phyloP scores from a whole-genome alignment of 1,284 basidiomycete genomes.

The Cryptococcus sp. region DNA sequence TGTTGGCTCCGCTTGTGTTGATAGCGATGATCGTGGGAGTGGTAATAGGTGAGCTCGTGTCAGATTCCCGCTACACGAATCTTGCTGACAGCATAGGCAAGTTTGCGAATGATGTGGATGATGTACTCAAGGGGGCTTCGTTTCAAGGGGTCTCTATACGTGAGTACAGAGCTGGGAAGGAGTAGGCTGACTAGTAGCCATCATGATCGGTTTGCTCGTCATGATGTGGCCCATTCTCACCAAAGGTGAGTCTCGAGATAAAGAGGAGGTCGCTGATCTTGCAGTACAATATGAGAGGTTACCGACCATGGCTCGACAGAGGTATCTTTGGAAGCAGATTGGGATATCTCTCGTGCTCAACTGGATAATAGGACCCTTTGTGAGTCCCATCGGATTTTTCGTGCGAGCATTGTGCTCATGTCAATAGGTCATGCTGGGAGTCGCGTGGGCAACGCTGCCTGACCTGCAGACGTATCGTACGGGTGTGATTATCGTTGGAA shows the following conservation, averaged over 20 bases:
- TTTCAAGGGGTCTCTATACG: constrained; percentile 44
- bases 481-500: constrained; percentile 57
- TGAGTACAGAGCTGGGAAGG: constrained; percentile 15
- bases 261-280: neutral
- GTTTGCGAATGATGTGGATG: constrained; percentile 39
- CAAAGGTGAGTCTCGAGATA: constrained; percentile 39
- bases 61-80: neutral
- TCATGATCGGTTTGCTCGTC: constrained; percentile 67
- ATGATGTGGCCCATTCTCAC: constrained; percentile 84
- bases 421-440: constrained; percentile 64
- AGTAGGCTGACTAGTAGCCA: constrained; percentile 50
- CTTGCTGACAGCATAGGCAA: constrained; percentile 48
- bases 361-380: constrained; percentile 72
- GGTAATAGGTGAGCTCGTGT: constrained; percentile 49
- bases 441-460: constrained; percentile 80
- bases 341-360: constrained; percentile 67
- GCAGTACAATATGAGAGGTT: constrained; percentile 65
- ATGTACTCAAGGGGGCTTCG: constrained; percentile 20
- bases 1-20: constrained; percentile 66
- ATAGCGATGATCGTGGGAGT: constrained; percentile 74
- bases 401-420: neutral
- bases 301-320: constrained; percentile 55
- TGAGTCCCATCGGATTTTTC: constrained; percentile 10
- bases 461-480: constrained; percentile 56
- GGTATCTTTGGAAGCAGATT: constrained; percentile 64